Conservation (phyloP, 2,329 filamentous ascomycete species). For the Phaeosphaeriaceae sp. region DNA sequence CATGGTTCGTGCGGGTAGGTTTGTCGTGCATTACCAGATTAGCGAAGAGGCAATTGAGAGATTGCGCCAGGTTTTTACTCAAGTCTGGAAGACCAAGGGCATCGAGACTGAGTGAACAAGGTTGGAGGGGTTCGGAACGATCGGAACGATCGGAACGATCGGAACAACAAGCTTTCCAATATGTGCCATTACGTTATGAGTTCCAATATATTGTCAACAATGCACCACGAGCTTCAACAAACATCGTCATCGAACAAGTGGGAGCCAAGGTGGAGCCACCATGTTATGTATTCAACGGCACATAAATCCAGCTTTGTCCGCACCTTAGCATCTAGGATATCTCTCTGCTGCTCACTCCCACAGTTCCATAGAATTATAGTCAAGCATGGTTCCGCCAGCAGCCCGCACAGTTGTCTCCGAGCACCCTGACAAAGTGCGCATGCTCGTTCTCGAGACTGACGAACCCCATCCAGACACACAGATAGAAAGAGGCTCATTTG, state of each 20-base stretch:
- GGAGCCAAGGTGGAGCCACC: conserved; percentile 21
- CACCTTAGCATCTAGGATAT: not conserved
- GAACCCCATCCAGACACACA: conserved; percentile 60
- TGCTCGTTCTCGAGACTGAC: conserved; percentile 66
- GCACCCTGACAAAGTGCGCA: conserved; percentile 47
- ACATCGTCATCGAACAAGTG: conserved; percentile 23
- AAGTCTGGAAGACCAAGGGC: conserved; percentile 26
- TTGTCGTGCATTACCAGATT: conserved; percentile 77
- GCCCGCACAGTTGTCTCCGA: conserved; percentile 29
- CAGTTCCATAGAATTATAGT: not conserved
- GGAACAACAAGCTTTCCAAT: conserved; percentile 19
- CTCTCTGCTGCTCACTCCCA: not conserved
- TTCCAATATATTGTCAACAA: conserved; percentile 2
- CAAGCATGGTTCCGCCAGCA: conserved; percentile 32
- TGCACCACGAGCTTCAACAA: conserved; percentile 6
- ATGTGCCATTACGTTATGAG: conserved; percentile 26
- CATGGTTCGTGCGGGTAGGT: conserved; percentile 61
- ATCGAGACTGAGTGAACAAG: conserved; percentile 26
- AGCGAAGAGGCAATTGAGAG: conserved; percentile 65
- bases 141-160: conserved; percentile 15
- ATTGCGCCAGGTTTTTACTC: conserved; percentile 44
- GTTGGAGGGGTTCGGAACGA: too few species aligned
- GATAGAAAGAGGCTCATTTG: conserved; percentile 59
- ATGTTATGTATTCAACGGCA: conserved; percentile 10
- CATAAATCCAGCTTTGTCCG: conserved; percentile 1